Percentiles rank a stretch among this genome's conserved stretches.
phyloP scores from a whole-genome alignment of 2,329 filamentous ascomycete species.

The Taxawa tesnikishii region DNA sequence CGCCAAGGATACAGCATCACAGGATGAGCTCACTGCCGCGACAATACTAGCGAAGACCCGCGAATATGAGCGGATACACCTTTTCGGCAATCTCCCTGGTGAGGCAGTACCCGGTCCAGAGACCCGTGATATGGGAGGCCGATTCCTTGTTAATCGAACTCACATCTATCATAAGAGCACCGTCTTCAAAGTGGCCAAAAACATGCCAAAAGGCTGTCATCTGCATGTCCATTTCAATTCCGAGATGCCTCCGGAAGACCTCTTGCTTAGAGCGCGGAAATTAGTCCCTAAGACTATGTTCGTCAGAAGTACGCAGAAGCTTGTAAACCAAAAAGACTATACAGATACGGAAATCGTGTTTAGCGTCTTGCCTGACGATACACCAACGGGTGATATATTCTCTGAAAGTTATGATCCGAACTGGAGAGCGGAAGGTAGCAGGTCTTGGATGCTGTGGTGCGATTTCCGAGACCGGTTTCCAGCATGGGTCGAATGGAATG shows the following conservation, averaged over 20 bases:
- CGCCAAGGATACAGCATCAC: constrained; percentile 15
- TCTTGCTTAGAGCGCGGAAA: constrained; percentile 42
- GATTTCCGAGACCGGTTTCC: constrained; percentile 29
- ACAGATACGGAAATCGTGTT: constrained; percentile 50
- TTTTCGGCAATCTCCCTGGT: constrained; percentile 29
- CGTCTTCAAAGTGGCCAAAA: constrained; percentile 43
- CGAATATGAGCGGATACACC: constrained; percentile 28
- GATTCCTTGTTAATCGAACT: constrained; percentile 31
- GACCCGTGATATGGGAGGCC: constrained; percentile 34
- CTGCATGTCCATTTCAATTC: constrained; percentile 70
- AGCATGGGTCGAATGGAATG: too few species aligned
- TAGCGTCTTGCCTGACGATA: constrained; percentile 30
- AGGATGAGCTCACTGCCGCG: constrained; percentile 11
- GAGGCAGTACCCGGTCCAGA: constrained; percentile 25
- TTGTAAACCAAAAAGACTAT: constrained; percentile 31
- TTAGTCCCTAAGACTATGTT: constrained; percentile 54
- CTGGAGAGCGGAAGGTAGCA: constrained; percentile 14
- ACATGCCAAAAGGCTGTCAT: constrained; percentile 60
- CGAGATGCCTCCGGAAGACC: constrained; percentile 49
- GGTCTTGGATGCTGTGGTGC: constrained; percentile 32
- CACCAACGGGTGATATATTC: constrained; percentile 33
- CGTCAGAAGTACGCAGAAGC: constrained; percentile 48
- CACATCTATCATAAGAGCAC: constrained; percentile 37
- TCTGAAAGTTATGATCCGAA: constrained; percentile 30
- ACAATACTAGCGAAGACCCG: constrained; percentile 24